These are phyloP conservation scores for Annulohypoxylon moriforme DNA, from an alignment of 495 filamentous ascomycete genomes.

Conservation along the genomic window DNA sequence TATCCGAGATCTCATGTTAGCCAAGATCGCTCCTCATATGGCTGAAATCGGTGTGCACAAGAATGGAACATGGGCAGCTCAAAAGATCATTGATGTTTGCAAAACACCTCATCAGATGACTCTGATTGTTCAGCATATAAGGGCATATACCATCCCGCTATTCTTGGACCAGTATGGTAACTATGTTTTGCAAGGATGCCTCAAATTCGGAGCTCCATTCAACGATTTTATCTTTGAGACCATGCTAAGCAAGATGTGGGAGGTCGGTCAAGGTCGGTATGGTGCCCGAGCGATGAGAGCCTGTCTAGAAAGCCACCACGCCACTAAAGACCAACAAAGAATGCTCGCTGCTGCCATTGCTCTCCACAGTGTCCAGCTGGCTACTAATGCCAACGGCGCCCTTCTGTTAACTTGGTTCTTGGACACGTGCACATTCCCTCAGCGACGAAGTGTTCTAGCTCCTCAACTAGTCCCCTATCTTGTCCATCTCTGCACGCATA, in stretches of 20 bases:
- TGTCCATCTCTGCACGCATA: slow-evolving; percentile 98
- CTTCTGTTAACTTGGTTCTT: slow-evolving; percentile 97
- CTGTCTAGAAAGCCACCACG: slow-evolving; percentile 94
- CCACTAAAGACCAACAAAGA: slow-evolving; percentile 93
- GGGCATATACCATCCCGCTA: slow-evolving; percentile 85
- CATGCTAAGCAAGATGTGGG: slow-evolving; percentile 96
- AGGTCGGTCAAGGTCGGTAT: slow-evolving; percentile 91
- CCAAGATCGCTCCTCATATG: slow-evolving; percentile 87
- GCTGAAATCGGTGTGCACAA: slow-evolving; percentile 98
- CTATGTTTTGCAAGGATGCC: slow-evolving; percentile 95
- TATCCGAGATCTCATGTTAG: slow-evolving; percentile 90
- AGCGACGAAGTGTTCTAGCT: slow-evolving; percentile 89
- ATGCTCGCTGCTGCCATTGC: slow-evolving; percentile 95
- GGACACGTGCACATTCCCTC: slow-evolving; percentile 96
- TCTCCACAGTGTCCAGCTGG: slow-evolving; percentile 94
- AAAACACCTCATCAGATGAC: slow-evolving; percentile 85
- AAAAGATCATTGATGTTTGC: slow-evolving; percentile 98
- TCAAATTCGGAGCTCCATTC: slow-evolving; percentile 87
- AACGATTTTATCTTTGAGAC: slow-evolving; percentile 98
- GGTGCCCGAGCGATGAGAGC: slow-evolving; percentile 96
- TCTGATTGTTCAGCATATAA: slow-evolving; percentile 83
- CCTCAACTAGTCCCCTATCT: slow-evolving; percentile 93
- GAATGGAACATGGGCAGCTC: slow-evolving; percentile 98
- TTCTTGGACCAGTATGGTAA: slow-evolving; percentile 99
- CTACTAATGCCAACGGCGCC: slow-evolving; percentile 96